Base-by-base conservation (phyloP, 1,284 basidiomycete genomes). In the Marasmius fiardii region DNA sequence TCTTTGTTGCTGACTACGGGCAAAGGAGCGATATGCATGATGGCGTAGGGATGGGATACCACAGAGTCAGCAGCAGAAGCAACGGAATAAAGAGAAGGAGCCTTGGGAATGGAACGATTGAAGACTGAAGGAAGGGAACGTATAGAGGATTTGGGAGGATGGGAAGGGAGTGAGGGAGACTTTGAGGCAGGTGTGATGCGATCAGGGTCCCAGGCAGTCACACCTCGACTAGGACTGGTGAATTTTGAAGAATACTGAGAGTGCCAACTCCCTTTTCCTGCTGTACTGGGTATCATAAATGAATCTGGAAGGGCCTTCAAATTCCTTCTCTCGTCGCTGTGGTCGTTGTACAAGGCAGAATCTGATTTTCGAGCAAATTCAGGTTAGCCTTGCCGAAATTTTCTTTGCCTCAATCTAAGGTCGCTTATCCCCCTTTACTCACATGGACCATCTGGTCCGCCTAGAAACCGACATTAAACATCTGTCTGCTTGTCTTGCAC, bases 1-100 rank as follows among this genome's bases (percentile, higher is more conserved):
- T 84, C 81, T 62, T 81, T 80, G 60, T 70, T 82, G 18, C 86
- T 85, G 53, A 89, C 83, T 60, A 88, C 83, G 21, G 88, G 79
- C 26, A 78, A 67, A 0, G 79, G 78, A 0, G 78, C 77, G 18
- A 78, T 69, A 47, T 75, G 77, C 80, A 82, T 82, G 47, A 69
- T 45, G 20, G 74, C 70, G 73, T 74, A 80, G 5, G 74, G 78
- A 57, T 77, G 75, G 35, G 57, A 56, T 48, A 63, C 60, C 14
- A 53, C 47, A 6, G 55, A 57, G 11, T 56, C 56, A 21, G 53
- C 33, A 49, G 39, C 20, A 12, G 59, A 57, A 41, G 63, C 67
- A 7, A 73, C 64, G 20, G 78, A 77, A 28, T 63, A 57, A 3
- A 65, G 53, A 1, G 77, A 78, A 10, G 71, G 66, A 0, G 71